phyloP scores from a whole-genome alignment of 352 stramenopile genomes.

The Saprolegnia parasitica region DNA sequence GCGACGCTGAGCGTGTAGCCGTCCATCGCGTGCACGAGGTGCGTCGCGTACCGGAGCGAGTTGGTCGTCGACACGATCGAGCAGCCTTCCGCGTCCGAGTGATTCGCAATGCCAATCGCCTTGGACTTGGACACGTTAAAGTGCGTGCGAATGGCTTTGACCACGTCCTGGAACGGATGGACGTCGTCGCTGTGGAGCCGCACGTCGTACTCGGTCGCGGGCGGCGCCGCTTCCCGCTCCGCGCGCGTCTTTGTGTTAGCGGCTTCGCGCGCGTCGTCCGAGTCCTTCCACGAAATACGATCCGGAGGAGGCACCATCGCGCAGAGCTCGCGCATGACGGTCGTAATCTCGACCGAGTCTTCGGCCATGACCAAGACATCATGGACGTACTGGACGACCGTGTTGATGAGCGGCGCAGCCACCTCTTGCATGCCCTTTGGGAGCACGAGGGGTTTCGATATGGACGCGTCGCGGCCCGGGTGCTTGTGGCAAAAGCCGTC shows the following conservation, averaged over 20 bases:
- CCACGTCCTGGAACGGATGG: conserved; percentile 66
- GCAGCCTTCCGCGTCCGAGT: conserved; percentile 61
- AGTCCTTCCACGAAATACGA: conserved; percentile 10
- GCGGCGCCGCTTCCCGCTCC: conserved; percentile 9
- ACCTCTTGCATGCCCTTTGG: conserved; percentile 51
- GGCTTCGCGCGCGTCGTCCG: conserved; percentile 27
- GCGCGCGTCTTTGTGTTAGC: conserved; percentile 10
- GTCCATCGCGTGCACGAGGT: conserved; percentile 46
- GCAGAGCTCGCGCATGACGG: conserved; percentile 59
- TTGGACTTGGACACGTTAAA: conserved; percentile 51
- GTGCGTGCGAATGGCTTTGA: conserved; percentile 55
- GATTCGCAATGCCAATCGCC: conserved; percentile 45
- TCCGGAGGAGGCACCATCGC: neutral
- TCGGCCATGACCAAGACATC: conserved; percentile 58
- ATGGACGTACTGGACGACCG: conserved; percentile 71
- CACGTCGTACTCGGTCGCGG: conserved; percentile 42
- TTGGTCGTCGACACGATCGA: conserved; percentile 38
- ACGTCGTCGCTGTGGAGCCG: conserved; percentile 85
- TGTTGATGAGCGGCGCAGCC: conserved; percentile 63
- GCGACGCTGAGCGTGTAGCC: conserved; percentile 60
- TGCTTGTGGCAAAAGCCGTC: conserved; percentile 77
- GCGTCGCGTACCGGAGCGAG: conserved; percentile 45
- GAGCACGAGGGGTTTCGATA: conserved; percentile 50
- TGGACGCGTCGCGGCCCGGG: conserved; percentile 39
- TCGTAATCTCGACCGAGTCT: conserved; percentile 64